phyloP scores from a whole-genome alignment of 345 rosid genomes.

The Boechera divaricarpa region DNA sequence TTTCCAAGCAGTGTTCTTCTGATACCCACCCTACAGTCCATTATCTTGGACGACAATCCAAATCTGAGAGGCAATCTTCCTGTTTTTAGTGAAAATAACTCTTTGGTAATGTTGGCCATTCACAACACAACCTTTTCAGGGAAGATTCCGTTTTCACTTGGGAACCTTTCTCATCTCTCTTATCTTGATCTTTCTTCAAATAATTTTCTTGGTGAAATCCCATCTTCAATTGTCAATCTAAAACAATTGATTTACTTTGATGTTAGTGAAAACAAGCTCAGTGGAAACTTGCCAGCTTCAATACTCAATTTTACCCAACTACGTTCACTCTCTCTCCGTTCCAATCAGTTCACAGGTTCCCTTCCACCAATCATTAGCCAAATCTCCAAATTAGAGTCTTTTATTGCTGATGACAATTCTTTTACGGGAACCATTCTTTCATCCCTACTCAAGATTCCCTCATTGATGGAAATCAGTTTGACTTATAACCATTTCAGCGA shows the following conservation, averaged over 20 bases:
- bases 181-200: not conserved
- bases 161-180: constrained; percentile 10
- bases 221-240: constrained; percentile 1
- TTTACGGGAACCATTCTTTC: not conserved
- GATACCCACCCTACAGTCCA: not conserved
- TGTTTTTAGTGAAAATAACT: not conserved
- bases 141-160: not conserved
- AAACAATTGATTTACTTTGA: not conserved
- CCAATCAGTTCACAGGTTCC: constrained; percentile 3
- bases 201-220: not conserved
- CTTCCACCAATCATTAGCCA: constrained; percentile 12
- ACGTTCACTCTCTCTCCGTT: not conserved
- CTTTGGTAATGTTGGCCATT: not conserved
- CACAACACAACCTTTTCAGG: not conserved
- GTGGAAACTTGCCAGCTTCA: constrained; percentile 33
- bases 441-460: not conserved
- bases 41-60: not conserved
- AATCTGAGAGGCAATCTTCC: constrained; percentile 9
- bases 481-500: not conserved
- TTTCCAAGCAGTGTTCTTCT: constrained; percentile 2
- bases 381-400: not conserved
- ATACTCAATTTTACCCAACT: not conserved
- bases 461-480: rapidly evolving
- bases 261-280: not conserved
- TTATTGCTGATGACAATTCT: rapidly evolving